Conservation (phyloP, 1,284 basidiomycete species). For the Ceratobasidium sp. region DNA sequence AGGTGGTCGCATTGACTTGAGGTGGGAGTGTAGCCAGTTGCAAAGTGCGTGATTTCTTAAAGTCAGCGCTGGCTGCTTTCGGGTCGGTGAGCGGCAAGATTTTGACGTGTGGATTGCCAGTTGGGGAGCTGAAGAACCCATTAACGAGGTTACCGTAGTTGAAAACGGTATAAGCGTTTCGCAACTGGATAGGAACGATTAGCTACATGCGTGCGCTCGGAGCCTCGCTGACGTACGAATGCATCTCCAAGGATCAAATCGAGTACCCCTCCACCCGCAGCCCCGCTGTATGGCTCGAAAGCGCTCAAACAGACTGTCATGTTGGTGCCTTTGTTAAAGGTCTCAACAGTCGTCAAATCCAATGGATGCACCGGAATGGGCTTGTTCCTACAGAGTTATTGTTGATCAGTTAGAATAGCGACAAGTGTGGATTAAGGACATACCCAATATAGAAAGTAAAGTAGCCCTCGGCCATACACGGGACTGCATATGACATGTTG, state of each 20-base stretch:
- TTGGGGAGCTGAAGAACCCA: background rate
- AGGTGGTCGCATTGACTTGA: background rate
- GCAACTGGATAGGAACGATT: conserved; percentile 7
- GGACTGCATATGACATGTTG: background rate
- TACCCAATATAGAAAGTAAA: conserved; percentile 27
- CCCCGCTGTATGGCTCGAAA: background rate
- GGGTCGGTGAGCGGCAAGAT: conserved; percentile 16
- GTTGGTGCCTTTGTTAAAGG: background rate
- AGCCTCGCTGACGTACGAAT: background rate
- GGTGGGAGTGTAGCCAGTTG: conserved; percentile 13
- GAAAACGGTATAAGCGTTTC: conserved; percentile 11
- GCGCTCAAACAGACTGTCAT: background rate
- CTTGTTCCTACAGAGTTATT: background rate
- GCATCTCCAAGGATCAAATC: conserved; percentile 12
- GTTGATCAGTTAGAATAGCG: background rate
- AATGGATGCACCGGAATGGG: conserved; percentile 11
- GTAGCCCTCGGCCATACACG: conserved; percentile 2
- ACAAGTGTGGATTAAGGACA: background rate
- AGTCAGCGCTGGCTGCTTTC: background rate
- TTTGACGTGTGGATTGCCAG: conserved; percentile 7
- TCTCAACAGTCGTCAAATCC: background rate
- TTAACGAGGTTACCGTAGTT: conserved; percentile 7
- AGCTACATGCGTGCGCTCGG: background rate
- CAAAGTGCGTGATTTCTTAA: background rate
- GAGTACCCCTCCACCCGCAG: background rate